These are phyloP conservation scores for Kwoniella shivajii DNA, from an alignment of 1,284 basidiomycete genomes.

Conservation along the genomic window DNA sequence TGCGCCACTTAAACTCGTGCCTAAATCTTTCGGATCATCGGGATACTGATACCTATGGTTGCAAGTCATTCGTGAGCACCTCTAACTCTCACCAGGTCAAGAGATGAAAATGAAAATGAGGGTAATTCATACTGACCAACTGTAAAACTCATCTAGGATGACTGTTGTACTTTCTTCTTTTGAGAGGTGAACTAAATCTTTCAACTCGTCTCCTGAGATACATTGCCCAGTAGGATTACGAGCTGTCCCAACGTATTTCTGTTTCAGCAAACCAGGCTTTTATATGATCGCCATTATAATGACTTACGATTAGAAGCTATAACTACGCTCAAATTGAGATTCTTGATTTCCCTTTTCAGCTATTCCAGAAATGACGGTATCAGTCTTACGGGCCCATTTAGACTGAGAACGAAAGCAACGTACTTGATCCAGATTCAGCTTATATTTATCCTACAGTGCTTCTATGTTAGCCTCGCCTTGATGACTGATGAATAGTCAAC, in stretches of 20 bases:
- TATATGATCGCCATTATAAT: not conserved
- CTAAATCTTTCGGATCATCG: slow-evolving; percentile 70
- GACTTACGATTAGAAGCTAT: slow-evolving; percentile 71
- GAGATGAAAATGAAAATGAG: slow-evolving; percentile 12
- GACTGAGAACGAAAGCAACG: not conserved
- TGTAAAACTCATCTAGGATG: slow-evolving; percentile 78
- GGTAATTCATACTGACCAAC: slow-evolving; percentile 30
- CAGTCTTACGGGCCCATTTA: not conserved
- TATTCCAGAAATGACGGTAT: slow-evolving; percentile 18
- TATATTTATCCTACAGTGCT: slow-evolving; percentile 60
- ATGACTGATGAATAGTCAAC: not conserved
- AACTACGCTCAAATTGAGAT: slow-evolving; percentile 80
- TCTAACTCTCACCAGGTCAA: not conserved
- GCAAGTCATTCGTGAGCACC: not conserved
- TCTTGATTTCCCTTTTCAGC: slow-evolving; percentile 68
- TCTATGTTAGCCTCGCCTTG: too few relatives aligned
- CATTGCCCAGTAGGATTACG: slow-evolving; percentile 73
- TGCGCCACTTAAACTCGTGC: slow-evolving; percentile 79
- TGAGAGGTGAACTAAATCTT: slow-evolving; percentile 72
- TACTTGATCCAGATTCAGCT: slow-evolving; percentile 65
- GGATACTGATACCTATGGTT: slow-evolving; percentile 73
- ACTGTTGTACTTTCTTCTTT: slow-evolving; percentile 73
- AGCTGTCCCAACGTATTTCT: slow-evolving; percentile 7
- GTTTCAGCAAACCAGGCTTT: not conserved
- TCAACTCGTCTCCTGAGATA: slow-evolving; percentile 72